These are phyloP conservation scores for Moricandia moricandioides DNA, from an alignment of 345 rosid species.

Conservation along the genomic window DNA sequence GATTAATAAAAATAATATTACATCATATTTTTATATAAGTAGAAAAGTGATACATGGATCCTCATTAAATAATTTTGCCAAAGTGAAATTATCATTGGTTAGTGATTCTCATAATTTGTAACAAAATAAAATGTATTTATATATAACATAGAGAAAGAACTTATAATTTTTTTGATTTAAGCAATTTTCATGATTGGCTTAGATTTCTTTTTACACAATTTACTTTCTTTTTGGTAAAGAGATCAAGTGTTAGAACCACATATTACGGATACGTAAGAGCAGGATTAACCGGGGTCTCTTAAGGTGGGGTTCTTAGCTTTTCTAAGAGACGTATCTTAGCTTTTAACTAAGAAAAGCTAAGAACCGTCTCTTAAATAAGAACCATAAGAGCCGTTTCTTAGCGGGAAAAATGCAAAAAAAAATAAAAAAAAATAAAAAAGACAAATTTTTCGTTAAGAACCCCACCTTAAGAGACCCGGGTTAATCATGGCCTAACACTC, in stretches of 20 bases:
- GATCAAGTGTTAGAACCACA: not conserved
- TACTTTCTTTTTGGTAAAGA: constrained; percentile 10
- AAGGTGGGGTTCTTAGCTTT: too few species aligned
- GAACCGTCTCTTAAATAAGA: too few species aligned
- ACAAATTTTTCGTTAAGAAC: too few species aligned
- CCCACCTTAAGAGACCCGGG: too few species aligned
- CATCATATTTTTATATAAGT: not conserved
- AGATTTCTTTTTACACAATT: not conserved
- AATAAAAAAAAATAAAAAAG: too few species aligned
- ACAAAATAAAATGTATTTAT: not conserved
- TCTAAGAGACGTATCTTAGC: too few species aligned
- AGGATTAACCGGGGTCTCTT: too few species aligned
- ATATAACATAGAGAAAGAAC: not conserved
- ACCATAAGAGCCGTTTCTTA: too few species aligned
- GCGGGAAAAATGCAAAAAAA: too few species aligned
- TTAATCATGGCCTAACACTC: too few species aligned
- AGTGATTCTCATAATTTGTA: not conserved
- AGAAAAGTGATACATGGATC: not conserved
- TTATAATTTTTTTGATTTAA: not conserved
- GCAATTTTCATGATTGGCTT: not conserved
- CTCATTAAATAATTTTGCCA: not conserved
- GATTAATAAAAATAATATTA: not conserved
- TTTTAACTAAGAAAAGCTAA: too few species aligned
- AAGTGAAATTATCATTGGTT: not conserved
- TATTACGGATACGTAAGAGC: too few species aligned